Base-by-base conservation (phyloP, 208 protist genomes). In the Leishmania turanica region DNA sequence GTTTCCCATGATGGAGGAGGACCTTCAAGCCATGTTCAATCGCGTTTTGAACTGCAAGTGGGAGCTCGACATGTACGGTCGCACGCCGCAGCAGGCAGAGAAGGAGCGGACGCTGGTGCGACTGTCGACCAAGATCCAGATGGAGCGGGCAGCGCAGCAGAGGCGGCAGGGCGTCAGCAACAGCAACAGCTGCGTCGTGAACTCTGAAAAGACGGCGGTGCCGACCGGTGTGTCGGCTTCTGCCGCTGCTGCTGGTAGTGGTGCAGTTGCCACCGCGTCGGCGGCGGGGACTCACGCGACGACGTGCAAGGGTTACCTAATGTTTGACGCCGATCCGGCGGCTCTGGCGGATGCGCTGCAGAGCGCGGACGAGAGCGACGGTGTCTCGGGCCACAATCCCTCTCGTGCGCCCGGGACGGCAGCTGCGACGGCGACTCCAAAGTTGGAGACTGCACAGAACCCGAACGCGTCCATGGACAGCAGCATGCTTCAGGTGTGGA, bases 1-100 rank as follows among this genome's bases (percentile, higher is more conserved):
- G 62, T 89, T 95, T 68, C 90, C 94, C 4, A 83, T 95, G 69
- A 77, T 87, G 56, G 87, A 88, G 71, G 51, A 89, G 8, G 91
- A 96, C 40, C 87, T 97, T 81, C 83, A 79, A 11, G 91, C 87
- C 65, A 97, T 97, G 86, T 97, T 88, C 84, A 68, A 88, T 42
- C 91, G 94, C 54, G 85, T 95, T 24, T 77, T 81, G 13, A n/a
- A 68, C 31, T 78, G 79, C 64, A 93, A 95, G 87, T 97, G 94
- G 93, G 89, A 90, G 82, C 82, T 96, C 47, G 93, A 97, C 81
- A 77, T 78, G 37, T 89, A 92, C 54, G 87, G 89, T 19, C 91
- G 91, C 66, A 96, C 94, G 40, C 94, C 94, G 56, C 84, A 90
- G 79, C 87, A 97, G 81, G 88, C 83, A 24, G 94, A 92, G 81